phyloP scores from a whole-genome alignment of 306 rosid species.

The peach (Prunus persica) region Prunus_persica_NCBIv2 NC_034015.1:20747501-20748000 shows the following conservation, averaged over 20 bases:
- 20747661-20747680: neutral
- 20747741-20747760: neutral
- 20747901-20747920: slow-evolving; percentile 2
- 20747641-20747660: neutral
- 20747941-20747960: slow-evolving; percentile 80
- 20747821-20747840: neutral
- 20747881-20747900: neutral
- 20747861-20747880: neutral
- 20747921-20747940: slow-evolving; percentile 50
- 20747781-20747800: neutral
- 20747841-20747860: neutral
- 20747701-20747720: neutral
- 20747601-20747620: neutral
- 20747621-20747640: neutral
- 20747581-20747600: neutral
- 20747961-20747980: slow-evolving; percentile 56
- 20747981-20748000: slow-evolving; percentile 77
- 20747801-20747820: neutral
- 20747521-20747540: slow-evolving; percentile 15
- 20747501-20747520: slow-evolving; percentile 78
- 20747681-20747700: neutral
- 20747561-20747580: neutral
- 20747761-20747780: neutral
- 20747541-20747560: slow-evolving; percentile 16
- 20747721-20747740: neutral